phyloP scores from a whole-genome alignment of 371 early-diverging fungal genomes.

The Actinomortierella ambigua region DNA sequence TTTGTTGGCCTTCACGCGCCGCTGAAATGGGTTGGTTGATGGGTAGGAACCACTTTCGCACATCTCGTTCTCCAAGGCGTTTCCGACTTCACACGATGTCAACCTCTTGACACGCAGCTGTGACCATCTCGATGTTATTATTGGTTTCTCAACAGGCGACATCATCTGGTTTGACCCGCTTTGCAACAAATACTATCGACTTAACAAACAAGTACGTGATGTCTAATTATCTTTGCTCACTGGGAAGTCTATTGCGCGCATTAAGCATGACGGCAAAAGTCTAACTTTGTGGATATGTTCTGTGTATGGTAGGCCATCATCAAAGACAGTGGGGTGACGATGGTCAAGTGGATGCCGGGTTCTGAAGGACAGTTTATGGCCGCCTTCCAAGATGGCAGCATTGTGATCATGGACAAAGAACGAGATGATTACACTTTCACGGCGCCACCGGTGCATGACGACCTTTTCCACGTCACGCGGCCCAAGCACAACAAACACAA shows the following conservation, averaged over 20 bases:
- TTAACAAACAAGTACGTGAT: conserved; percentile 67
- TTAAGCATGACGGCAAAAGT: neutral
- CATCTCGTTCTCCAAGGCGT: conserved; percentile 77
- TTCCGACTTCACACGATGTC: conserved; percentile 88
- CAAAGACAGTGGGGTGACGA: conserved; percentile 70
- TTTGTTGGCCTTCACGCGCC: too few species aligned
- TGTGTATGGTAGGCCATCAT: conserved; percentile 61
- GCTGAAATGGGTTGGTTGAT: neutral
- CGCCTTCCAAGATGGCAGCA: conserved; percentile 74
- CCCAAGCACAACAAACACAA: conserved; percentile 68
- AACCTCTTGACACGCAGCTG: conserved; percentile 71
- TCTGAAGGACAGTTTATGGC: conserved; percentile 86
- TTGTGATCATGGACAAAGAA: conserved; percentile 87
- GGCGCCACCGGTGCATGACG: conserved; percentile 38
- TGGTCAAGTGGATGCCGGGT: conserved; percentile 91
- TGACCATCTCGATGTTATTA: conserved; percentile 75
- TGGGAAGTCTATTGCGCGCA: neutral
- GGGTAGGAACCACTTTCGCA: conserved; percentile 77
- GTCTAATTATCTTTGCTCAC: neutral
- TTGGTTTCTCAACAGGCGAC: conserved; percentile 88
- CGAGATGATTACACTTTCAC: conserved; percentile 79
- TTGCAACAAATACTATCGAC: conserved; percentile 74
- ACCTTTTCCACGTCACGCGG: conserved; percentile 55
- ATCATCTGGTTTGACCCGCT: conserved; percentile 86
- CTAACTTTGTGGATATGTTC: neutral